These are phyloP conservation scores for Aureobasidium sp. DNA, from an alignment of 2,329 filamentous ascomycete genomes.

Conservation along the genomic window DNA sequence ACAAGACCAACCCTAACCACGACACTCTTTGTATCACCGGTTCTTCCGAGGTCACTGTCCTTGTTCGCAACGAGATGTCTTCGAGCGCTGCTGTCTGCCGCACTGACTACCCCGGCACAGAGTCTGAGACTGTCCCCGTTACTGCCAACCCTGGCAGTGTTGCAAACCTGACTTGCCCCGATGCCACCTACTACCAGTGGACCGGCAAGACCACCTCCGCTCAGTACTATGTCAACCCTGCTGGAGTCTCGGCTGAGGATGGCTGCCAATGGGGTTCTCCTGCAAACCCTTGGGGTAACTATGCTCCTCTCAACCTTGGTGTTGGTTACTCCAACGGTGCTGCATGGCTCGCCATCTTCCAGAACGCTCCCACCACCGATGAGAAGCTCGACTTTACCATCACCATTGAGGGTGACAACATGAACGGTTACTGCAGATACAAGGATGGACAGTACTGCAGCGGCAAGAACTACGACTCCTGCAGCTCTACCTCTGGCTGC, in stretches of 20 bases:
- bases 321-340: constrained; percentile 61
- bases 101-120: constrained; percentile 91
- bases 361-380: constrained; percentile 67
- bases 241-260: constrained; percentile 55
- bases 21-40: constrained; percentile 69
- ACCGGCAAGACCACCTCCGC: constrained; percentile 67
- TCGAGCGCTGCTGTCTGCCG: constrained; percentile 70
- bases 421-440: constrained; percentile 56
- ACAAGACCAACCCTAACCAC: constrained; percentile 61
- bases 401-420: constrained; percentile 59
- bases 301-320: constrained; percentile 77
- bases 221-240: constrained; percentile 94
- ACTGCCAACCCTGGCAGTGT: constrained; percentile 50
- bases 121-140: constrained; percentile 77
- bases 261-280: constrained; percentile 70
- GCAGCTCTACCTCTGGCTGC: constrained; percentile 56
- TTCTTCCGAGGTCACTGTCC: constrained; percentile 53
- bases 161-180: constrained; percentile 65
- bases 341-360: constrained; percentile 78
- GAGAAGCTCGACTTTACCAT: constrained; percentile 70
- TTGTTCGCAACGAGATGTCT: constrained; percentile 65
- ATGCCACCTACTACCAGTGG: constrained; percentile 73
- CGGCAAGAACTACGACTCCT: constrained; percentile 37
- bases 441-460: constrained; percentile 55
- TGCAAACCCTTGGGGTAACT: constrained; percentile 62